phyloP scores from a whole-genome alignment of 305 asterid species.

The Fraxinus sp. region DNA sequence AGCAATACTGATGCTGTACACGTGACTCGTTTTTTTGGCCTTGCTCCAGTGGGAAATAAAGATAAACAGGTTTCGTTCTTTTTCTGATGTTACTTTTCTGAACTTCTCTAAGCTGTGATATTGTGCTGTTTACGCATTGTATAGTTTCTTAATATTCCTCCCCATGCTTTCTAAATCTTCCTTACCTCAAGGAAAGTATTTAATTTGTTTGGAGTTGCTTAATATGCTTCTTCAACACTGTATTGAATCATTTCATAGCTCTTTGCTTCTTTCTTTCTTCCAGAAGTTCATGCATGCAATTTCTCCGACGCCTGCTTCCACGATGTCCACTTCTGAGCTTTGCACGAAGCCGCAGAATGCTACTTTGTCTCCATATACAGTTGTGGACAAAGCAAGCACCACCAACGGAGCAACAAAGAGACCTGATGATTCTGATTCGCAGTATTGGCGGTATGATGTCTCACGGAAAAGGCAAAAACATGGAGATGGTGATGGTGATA shows the following conservation, averaged over 20 bases:
- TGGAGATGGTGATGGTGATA: constrained; percentile 67
- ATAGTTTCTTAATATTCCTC: constrained; percentile 16
- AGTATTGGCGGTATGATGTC: constrained; percentile 91
- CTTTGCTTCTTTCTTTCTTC: constrained; percentile 14
- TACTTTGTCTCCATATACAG: constrained; percentile 67
- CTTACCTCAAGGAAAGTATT: constrained; percentile 1
- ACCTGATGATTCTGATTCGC: constrained; percentile 67
- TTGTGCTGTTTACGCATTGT: constrained; percentile 14
- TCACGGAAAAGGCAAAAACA: constrained; percentile 71
- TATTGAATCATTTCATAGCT: constrained; percentile 9
- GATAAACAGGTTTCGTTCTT: constrained; percentile 70
- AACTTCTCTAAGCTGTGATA: constrained; percentile 5
- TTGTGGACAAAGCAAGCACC: constrained; percentile 35
- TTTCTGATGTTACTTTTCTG: constrained; percentile 4
- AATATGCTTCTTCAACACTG: background rate
- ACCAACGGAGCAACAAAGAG: constrained; percentile 53
- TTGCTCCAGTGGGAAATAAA: constrained; percentile 90
- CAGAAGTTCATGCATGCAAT: constrained; percentile 98
- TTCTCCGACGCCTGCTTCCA: constrained; percentile 87
- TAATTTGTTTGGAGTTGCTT: constrained; percentile 1
- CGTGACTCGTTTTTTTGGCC: constrained; percentile 90
- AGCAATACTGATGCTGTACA: constrained; percentile 64
- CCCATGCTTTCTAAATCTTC: constrained; percentile 13
- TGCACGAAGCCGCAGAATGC: constrained; percentile 68
- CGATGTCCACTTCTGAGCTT: constrained; percentile 73